Conservation (phyloP, 73 alveolate species). For the Paraurostyla sp. region DNA sequence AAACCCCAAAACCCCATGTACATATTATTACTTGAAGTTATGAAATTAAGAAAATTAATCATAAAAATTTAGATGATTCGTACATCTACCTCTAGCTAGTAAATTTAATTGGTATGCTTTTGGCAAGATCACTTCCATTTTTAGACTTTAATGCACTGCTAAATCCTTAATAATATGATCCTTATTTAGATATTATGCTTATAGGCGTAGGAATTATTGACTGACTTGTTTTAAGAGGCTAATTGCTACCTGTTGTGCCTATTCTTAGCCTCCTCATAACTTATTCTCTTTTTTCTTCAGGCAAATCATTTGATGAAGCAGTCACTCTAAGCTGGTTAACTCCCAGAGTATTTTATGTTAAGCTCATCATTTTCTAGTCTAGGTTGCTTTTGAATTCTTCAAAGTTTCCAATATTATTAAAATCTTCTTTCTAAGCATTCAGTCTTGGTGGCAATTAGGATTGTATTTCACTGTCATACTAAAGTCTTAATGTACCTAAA, state of each 20-base stretch:
- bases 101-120: not conserved
- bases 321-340: not conserved
- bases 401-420: not conserved
- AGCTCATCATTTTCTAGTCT: not conserved
- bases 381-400: constrained; percentile 21
- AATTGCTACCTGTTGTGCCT: not conserved
- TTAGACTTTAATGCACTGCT: constrained; percentile 4
- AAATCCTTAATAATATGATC: not conserved
- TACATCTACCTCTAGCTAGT: not conserved
- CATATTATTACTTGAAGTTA: not conserved
- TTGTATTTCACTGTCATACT: not conserved
- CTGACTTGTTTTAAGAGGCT: too few species aligned
- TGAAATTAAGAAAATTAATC: not conserved
- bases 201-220: not conserved
- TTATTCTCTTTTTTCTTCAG: constrained; percentile 3
- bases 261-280: not conserved
- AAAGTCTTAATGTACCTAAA: not conserved
- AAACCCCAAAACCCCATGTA: constrained; percentile 23
- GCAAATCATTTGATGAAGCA: constrained; percentile 21
- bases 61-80: constrained; percentile 34
- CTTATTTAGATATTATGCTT: not conserved
- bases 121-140: not conserved
- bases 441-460: not conserved
- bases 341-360: not conserved
- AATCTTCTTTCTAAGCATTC: not conserved